Percentiles rank a stretch among this genome's conserved stretches.
Evolutionary conservation across 768 basidiomycete species (phyloP).

Genomic region (Russula emetica): DNA sequence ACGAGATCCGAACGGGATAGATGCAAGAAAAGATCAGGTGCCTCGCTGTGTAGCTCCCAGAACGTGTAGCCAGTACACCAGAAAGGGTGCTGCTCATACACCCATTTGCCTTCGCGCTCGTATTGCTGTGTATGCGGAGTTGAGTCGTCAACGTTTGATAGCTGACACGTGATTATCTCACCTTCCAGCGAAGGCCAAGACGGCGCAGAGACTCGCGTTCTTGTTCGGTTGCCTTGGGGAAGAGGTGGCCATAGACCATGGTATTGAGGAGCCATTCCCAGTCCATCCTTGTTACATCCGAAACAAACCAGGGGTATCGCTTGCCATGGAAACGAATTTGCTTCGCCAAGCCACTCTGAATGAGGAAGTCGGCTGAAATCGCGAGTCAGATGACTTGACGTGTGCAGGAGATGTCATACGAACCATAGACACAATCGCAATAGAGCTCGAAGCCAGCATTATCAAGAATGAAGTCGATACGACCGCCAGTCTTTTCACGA

Average conservation of each 20-base stretch:
- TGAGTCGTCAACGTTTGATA: conserved; percentile 1
- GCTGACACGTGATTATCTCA: conserved; percentile 30
- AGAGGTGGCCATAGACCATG: conserved; percentile 89
- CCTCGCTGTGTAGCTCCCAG: conserved; percentile 81
- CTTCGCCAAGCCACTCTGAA: conserved; percentile 81
- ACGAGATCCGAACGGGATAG: conserved; percentile 88
- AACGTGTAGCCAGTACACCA: conserved; percentile 97
- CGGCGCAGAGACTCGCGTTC: conserved; percentile 77
- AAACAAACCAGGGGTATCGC: conserved; percentile 92
- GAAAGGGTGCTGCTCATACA: conserved; percentile 91
- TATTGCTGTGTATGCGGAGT: conserved; percentile 58
- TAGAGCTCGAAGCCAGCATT: conserved; percentile 88
- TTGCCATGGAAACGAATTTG: conserved; percentile 94
- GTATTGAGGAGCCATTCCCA: conserved; percentile 90
- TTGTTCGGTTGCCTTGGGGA: conserved; percentile 73
- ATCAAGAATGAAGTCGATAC: conserved; percentile 69
- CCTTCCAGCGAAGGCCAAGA: conserved; percentile 89
- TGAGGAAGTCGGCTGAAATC: conserved; percentile 78
- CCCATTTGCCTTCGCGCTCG: conserved; percentile 88
- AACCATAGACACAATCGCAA: conserved; percentile 82
- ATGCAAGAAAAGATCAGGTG: conserved; percentile 88
- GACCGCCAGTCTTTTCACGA: conserved; percentile 32
- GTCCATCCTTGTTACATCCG: conserved; percentile 88
- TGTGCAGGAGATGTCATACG: conserved; percentile 27
- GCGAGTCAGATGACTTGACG: neutral